Base-by-base conservation (phyloP, 1,139 yeast genomes). In the Saccharomycopsis crataegensis region DNA sequence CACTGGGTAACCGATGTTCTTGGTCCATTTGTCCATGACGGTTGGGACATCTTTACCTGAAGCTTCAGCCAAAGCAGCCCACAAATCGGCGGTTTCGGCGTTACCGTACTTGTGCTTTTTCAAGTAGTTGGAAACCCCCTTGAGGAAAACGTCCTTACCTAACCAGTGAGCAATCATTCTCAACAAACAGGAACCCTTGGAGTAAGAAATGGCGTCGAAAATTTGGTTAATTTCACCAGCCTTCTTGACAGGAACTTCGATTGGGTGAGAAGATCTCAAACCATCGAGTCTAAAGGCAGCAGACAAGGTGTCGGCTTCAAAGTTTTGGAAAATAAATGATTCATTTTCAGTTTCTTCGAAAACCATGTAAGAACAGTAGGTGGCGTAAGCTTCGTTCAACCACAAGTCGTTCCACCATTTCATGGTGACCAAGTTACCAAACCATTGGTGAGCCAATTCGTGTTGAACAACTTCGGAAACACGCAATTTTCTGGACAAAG, bases 331-430 rank as follows among this genome's bases (percentile, higher is more conserved):
- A 53, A 83, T 71, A 47, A 55, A 57, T 8, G 53, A 46, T 16
- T 51, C 54, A 40, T 55, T 54, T 82, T 73, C 59, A 75, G 70
- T 68, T 8, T 47, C 44, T 37, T 83, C 80, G 59, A 84, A 82
- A 1, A 87, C 86, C 59, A 73, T 71, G 77, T 82, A 83, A 11
- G 87, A 83, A 65, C 58, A 56, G 46, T 56, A 85, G 51, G 93
- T 86, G 52, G 93, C 94, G 65, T 86, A 86, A 40, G 91, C 91
- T 70, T 85, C 93, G 67, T 85, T 85, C 59, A 85, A 74, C 93
- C 93, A 85, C 62, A 85, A 76, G 62, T 83, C 90, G 67, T 83
- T 88, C 93, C 93, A 85, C 86, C 88, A 85, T 59, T 83, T 82
- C 93, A 85, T 85, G 54, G 93, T 85, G 57, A 85, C 91, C 66